Evolutionary conservation across 1,139 yeast genomes (phyloP).

Genomic region (Candida tropicalis): DNA sequence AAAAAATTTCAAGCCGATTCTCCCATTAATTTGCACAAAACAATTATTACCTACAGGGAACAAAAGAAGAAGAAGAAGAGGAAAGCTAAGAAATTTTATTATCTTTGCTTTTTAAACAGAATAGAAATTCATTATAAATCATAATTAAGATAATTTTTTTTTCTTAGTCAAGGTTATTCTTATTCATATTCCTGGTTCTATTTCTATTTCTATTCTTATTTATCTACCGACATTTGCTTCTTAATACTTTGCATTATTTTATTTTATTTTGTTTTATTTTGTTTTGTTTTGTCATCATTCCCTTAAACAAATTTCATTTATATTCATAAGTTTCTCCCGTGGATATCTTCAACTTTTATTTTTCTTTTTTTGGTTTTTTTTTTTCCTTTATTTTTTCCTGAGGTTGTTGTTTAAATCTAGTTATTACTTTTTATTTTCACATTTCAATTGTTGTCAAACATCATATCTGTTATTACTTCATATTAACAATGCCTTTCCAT

Average conservation of each 20-base stretch:
- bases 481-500: conserved; percentile 3
- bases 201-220: no score
- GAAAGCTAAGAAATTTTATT: background rate
- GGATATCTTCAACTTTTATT: background rate
- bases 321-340: no score
- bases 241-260: background rate
- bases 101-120: no score
- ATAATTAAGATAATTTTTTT: background rate
- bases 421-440: no score
- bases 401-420: no score
- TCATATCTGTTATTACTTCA: no score
- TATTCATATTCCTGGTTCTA: no score
- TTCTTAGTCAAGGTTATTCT: background rate
- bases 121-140: no score
- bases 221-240: conserved; percentile 1
- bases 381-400: background rate
- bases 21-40: conserved; percentile 1
- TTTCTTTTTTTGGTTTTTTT: background rate
- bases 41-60: no score
- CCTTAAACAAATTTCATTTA: no score
- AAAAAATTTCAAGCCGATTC: background rate
- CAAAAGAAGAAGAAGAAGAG: background rate
- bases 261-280: background rate
- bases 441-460: no score
- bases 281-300: background rate